A percentile compares a stretch with the other conserved stretches of the same genome.
Evolutionary conservation across 148 eudicot species (phyloP).

Genomic region (Rheum nobile): DNA sequence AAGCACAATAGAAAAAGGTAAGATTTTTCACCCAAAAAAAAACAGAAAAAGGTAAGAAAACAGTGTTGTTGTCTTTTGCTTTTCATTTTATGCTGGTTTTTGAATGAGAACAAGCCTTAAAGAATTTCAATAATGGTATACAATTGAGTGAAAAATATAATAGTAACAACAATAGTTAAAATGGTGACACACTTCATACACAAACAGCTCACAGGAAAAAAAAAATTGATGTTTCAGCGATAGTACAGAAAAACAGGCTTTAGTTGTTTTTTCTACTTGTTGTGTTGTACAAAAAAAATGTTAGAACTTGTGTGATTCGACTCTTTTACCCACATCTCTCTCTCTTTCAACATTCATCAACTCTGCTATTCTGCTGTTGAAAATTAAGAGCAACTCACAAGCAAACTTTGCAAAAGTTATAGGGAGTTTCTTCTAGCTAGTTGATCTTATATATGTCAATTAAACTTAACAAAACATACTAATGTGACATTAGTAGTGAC

Average conservation of each 20-base stretch:
- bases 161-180: not conserved
- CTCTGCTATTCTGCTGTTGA: not conserved
- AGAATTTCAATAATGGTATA: not conserved
- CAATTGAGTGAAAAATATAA: not conserved
- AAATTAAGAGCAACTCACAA: not conserved
- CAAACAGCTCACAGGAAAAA: not conserved
- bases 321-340: not conserved
- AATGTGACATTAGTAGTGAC: not conserved
- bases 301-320: not conserved
- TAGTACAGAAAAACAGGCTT: not conserved
- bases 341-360: not conserved
- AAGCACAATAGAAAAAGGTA: not conserved
- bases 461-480: not conserved
- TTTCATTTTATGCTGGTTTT: not conserved
- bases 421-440: not conserved
- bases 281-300: not conserved
- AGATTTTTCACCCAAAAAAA: too few species aligned
- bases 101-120: not conserved
- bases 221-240: not conserved
- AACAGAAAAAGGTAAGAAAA: not conserved
- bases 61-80: not conserved
- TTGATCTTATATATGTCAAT: not conserved
- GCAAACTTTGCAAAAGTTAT: not conserved
- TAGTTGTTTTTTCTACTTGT: not conserved
- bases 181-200: not conserved